Base-by-base conservation (phyloP, 2,329 filamentous ascomycete species). In the Diatrype stigma region DNA sequence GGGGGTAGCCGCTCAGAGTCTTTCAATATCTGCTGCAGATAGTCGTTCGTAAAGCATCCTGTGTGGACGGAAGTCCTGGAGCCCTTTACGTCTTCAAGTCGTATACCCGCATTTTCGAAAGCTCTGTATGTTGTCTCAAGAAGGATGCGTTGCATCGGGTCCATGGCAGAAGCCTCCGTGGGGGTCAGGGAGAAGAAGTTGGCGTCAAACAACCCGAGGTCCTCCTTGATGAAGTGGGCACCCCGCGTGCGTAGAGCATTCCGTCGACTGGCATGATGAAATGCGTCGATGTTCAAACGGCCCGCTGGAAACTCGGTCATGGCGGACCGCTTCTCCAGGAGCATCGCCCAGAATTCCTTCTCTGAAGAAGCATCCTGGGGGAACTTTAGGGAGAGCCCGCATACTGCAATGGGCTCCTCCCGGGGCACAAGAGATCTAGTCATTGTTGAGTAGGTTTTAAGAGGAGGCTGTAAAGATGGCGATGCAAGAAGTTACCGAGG, bases 41-140 rank as follows among this genome's bases (percentile, higher is more conserved):
- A 55, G 22, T 56, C 54, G 22, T 22, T 6, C 22, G n/a, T 42
- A 17, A 56, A 51, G 2, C n/a, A 51, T 1, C 48, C 38, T 1
- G 47, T 44, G 37, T 54, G 56, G 35, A 59, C 55, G 6, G 44
- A 30, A 2, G 53, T 58, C 19, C 38, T 45, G 8, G 53, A 51
- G 11, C 61, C 61, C 1, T 54, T 49, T 21, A 59, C 55, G 11
- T 50, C 48, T 3, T 55, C 56, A n/a, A 59, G 56, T 6, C 57
- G 42, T 3, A 52, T 56, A 1, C 60, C 61, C 11, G 55, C 53
- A 52, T 56, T 48, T 35, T 65, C 62, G 16, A 61, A 50, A 4
- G 57, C 53, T 40, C 55, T 48, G 22, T 53, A 63, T 6, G 57
- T 52, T 16, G 58, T 52, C 42, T 65, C 58, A 2, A 61, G 53